A percentile compares a stretch with the other conserved stretches of the same genome.
phyloP scores from a whole-genome alignment of 2,329 filamentous ascomycete genomes.

The Nemania abortiva region DNA sequence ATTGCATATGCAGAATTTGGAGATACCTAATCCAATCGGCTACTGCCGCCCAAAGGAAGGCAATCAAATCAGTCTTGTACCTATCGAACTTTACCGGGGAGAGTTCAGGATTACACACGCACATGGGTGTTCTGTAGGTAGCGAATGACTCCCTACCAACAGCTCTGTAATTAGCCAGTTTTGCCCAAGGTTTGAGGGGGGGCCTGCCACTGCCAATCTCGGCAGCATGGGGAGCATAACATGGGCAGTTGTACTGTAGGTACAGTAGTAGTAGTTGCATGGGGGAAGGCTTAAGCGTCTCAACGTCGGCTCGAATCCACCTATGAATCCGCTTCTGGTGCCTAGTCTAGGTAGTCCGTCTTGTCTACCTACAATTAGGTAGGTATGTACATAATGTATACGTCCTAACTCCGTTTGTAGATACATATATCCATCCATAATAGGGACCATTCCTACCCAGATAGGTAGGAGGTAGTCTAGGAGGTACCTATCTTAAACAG shows the following conservation, averaged over 20 bases:
- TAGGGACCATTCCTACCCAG: background rate
- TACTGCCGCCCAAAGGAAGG: background rate
- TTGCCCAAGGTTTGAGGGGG: background rate
- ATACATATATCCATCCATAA: background rate
- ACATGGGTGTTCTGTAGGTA: background rate
- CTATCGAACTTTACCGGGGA: background rate
- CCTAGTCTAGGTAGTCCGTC: background rate
- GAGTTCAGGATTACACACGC: background rate
- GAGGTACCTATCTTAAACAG: slow-evolving; percentile 3
- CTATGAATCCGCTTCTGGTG: background rate
- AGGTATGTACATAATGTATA: background rate
- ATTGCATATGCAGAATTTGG: slow-evolving; percentile 1
- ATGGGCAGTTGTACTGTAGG: too few relatives aligned
- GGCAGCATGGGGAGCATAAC: slow-evolving; percentile 1
- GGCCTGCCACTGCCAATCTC: slow-evolving; percentile 24
- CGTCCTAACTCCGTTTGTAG: background rate
- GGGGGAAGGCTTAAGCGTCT: background rate
- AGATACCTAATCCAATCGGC: background rate
- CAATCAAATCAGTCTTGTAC: background rate
- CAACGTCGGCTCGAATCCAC: slow-evolving; percentile 7
- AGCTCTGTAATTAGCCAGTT: background rate
- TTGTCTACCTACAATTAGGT: background rate
- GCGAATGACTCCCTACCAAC: background rate
- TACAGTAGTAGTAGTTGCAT: too few relatives aligned
- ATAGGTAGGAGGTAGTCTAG: background rate